Evolutionary conservation across 2,329 filamentous ascomycete genomes (phyloP).

Genomic region (Penicillium vulpinum): DNA sequence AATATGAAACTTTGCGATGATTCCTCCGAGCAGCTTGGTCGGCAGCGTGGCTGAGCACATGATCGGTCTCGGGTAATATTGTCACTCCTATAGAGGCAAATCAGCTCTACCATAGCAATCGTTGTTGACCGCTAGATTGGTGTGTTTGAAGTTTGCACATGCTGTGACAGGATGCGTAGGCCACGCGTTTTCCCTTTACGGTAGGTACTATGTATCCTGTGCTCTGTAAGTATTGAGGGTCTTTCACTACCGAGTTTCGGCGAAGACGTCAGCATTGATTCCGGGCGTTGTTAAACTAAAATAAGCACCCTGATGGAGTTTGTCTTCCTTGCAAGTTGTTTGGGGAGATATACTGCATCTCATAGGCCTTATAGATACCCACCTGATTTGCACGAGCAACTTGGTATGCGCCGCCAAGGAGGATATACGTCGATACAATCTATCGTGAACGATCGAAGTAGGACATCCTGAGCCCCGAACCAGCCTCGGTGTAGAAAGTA

Average conservation of each 20-base stretch:
- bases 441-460: neutral
- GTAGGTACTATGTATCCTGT: neutral
- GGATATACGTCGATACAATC: neutral
- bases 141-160: neutral
- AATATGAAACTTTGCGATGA: neutral
- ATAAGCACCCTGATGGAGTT: neutral
- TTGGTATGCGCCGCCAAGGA: neutral
- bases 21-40: neutral
- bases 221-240: neutral
- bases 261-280: neutral
- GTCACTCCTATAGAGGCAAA: neutral
- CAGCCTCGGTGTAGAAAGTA: neutral
- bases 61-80: slow-evolving; percentile 5
- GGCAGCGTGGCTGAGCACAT: neutral
- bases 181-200: neutral
- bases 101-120: neutral
- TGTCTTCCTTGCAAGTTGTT: neutral
- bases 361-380: neutral
- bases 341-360: neutral
- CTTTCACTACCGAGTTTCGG: neutral
- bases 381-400: neutral
- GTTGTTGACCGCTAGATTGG: neutral
- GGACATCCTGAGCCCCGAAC: neutral
- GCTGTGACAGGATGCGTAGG: neutral
- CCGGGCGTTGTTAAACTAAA: neutral